These are phyloP conservation scores for Xylaria sp. DNA, from an alignment of 2,329 filamentous ascomycete genomes.

Conservation along the genomic window DNA sequence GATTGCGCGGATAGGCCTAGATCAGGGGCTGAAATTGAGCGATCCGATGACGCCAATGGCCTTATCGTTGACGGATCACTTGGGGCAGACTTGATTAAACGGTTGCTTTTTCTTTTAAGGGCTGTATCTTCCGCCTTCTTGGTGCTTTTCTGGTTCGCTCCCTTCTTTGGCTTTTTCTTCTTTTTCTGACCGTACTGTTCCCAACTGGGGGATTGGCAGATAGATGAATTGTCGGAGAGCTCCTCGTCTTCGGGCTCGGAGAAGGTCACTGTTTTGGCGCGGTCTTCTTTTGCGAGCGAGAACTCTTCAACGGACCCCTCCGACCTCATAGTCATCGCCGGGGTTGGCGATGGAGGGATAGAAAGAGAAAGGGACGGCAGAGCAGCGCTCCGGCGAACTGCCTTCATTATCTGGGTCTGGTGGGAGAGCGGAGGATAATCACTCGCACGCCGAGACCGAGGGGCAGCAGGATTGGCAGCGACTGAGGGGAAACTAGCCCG, in stretches of 20 bases:
- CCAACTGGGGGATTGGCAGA: slow-evolving; percentile 73
- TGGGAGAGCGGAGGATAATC: slow-evolving; percentile 50
- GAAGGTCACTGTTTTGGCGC: slow-evolving; percentile 56
- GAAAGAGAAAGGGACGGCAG: slow-evolving; percentile 51
- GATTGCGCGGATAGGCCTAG: slow-evolving; percentile 41
- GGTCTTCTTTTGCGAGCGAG: slow-evolving; percentile 44
- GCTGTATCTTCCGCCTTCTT: slow-evolving; percentile 56
- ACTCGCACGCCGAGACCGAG: slow-evolving; percentile 50
- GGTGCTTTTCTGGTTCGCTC: slow-evolving; percentile 54
- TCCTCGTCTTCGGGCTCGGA: slow-evolving; percentile 50
- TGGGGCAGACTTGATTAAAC: slow-evolving; percentile 54
- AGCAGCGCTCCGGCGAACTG: slow-evolving; percentile 47
- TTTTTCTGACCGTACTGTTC: slow-evolving; percentile 66
- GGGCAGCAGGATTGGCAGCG: slow-evolving; percentile 45
- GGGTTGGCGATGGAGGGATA: slow-evolving; percentile 46
- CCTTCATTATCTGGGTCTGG: slow-evolving; percentile 52
- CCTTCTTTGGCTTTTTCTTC: slow-evolving; percentile 59
- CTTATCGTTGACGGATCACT: slow-evolving; percentile 40
- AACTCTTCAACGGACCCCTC: slow-evolving; percentile 38
- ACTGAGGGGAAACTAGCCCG: slow-evolving; percentile 47
- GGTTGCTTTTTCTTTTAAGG: slow-evolving; percentile 52
- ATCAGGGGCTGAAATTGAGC: slow-evolving; percentile 46
- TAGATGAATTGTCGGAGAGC: slow-evolving; percentile 60
- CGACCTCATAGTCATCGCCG: slow-evolving; percentile 37
- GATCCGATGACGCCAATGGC: slow-evolving; percentile 45